phyloP scores from a whole-genome alignment of 306 rosid genomes.

The Prunus mongolica region DNA sequence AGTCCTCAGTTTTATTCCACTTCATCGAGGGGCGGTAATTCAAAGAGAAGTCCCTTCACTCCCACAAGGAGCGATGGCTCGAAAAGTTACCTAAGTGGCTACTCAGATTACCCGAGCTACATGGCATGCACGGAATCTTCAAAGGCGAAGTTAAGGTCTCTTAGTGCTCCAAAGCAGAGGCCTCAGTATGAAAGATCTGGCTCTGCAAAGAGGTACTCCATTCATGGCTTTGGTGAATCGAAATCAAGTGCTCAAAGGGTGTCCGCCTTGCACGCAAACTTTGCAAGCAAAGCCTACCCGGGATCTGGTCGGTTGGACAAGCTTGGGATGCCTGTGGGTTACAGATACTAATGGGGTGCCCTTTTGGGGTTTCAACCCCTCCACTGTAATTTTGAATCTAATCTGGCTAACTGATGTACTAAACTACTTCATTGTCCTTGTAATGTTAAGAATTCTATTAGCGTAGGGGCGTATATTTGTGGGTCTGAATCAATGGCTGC shows the following conservation, averaged over 20 bases:
- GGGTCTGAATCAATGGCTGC: not conserved
- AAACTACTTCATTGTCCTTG: not conserved
- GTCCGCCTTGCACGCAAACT: slow-evolving; percentile 51
- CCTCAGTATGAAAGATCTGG: slow-evolving; percentile 53
- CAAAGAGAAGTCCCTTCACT: slow-evolving; percentile 66
- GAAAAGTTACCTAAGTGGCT: slow-evolving; percentile 48
- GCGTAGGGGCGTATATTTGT: not conserved
- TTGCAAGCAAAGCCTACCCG: slow-evolving; percentile 59
- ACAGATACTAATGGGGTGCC: slow-evolving; percentile 32
- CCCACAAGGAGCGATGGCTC: slow-evolving; percentile 67
- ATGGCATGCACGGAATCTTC: slow-evolving; percentile 86
- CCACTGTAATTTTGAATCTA: slow-evolving; percentile 12
- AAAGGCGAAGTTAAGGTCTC: slow-evolving; percentile 65
- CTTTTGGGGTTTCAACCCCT: not conserved
- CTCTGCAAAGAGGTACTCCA: slow-evolving; percentile 53
- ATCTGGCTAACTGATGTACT: slow-evolving; percentile 34
- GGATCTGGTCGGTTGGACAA: slow-evolving; percentile 92
- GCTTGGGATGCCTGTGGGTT: slow-evolving; percentile 75
- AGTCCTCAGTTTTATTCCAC: slow-evolving; percentile 59
- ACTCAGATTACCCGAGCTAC: slow-evolving; percentile 62
- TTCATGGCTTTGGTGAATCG: slow-evolving; percentile 35
- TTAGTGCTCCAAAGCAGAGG: slow-evolving; percentile 78
- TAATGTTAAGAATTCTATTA: not conserved
- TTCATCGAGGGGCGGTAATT: slow-evolving; percentile 42
- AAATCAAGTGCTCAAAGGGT: slow-evolving; percentile 33